These are phyloP conservation scores for Whalleya microplaca DNA, from an alignment of 2,329 filamentous ascomycete genomes.

Conservation along the genomic window DNA sequence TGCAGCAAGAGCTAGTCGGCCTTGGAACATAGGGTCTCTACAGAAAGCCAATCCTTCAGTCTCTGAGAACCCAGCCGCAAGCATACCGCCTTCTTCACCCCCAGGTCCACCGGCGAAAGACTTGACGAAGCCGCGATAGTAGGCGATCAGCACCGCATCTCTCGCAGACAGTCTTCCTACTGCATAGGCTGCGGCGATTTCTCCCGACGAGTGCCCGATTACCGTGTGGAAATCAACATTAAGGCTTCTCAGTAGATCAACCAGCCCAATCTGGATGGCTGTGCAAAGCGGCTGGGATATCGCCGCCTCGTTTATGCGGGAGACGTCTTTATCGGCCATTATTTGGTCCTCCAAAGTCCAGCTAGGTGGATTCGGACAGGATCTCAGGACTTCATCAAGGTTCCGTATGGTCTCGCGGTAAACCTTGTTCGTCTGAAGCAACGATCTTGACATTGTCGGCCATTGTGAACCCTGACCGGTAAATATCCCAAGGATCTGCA, in stretches of 20 bases:
- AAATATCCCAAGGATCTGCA: conserved; percentile 39
- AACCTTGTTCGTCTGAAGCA: conserved; percentile 34
- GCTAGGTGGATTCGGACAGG: conserved; percentile 28
- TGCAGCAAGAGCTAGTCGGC: conserved; percentile 33
- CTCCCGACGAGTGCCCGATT: conserved; percentile 36
- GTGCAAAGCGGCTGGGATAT: conserved; percentile 57
- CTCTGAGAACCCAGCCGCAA: conserved; percentile 33
- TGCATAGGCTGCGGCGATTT: conserved; percentile 40
- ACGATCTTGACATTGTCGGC: conserved; percentile 38
- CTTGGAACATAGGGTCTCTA: conserved; percentile 21
- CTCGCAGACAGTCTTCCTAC: conserved; percentile 32
- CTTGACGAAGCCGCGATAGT: conserved; percentile 36
- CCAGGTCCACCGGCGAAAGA: conserved; percentile 26
- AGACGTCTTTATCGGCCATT: conserved; percentile 29
- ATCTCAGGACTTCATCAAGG: conserved; percentile 37
- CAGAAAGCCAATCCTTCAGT: conserved; percentile 33
- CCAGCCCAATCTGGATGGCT: conserved; percentile 54
- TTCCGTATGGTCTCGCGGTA: conserved; percentile 40
- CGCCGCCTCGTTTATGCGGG: conserved; percentile 41
- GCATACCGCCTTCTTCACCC: conserved; percentile 35
- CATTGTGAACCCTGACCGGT: conserved; percentile 44
- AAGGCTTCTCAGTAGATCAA: conserved; percentile 38
- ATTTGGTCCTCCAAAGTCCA: conserved; percentile 44
- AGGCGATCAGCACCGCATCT: conserved; percentile 37
- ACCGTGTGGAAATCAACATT: conserved; percentile 37